These are phyloP conservation scores for Globisporangium lucens DNA, from an alignment of 352 stramenopile species.

Conservation along the genomic window DNA sequence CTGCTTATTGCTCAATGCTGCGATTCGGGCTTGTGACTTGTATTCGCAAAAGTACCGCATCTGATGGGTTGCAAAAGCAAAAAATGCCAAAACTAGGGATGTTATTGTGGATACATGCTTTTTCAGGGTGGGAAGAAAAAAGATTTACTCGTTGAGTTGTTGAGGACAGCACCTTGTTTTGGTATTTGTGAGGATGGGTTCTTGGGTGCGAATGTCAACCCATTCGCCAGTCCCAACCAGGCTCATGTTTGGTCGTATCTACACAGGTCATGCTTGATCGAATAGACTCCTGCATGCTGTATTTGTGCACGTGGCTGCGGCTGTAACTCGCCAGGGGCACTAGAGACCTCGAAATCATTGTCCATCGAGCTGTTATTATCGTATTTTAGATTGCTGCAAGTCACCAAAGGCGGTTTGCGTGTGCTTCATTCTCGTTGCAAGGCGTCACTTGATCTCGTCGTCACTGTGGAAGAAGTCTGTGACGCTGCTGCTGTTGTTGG, in stretches of 20 bases:
- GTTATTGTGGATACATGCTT: not conserved
- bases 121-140: not conserved
- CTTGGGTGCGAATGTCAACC: not conserved
- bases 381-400: not conserved
- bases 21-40: too few relatives aligned
- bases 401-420: too few relatives aligned
- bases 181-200: not conserved
- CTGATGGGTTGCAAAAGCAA: not conserved
- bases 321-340: too few relatives aligned
- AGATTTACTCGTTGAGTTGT: too few relatives aligned
- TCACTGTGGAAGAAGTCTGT: constrained; percentile 47
- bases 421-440: too few relatives aligned
- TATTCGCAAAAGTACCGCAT: too few relatives aligned
- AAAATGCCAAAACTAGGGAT: not conserved
- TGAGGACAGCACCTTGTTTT: not conserved
- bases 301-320: too few relatives aligned
- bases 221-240: not conserved
- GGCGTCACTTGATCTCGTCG: not conserved
- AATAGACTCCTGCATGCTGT: too few relatives aligned
- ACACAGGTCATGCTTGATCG: too few relatives aligned
- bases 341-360: too few relatives aligned
- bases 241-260: too few relatives aligned
- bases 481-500: constrained; percentile 29
- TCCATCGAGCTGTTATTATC: too few relatives aligned
- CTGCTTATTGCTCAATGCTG: not conserved